Percentiles rank a stretch among this genome's conserved stretches.
Evolutionary conservation across 352 stramenopile species (phyloP).

Genomic region (Phytopythium ostracodes): DNA sequence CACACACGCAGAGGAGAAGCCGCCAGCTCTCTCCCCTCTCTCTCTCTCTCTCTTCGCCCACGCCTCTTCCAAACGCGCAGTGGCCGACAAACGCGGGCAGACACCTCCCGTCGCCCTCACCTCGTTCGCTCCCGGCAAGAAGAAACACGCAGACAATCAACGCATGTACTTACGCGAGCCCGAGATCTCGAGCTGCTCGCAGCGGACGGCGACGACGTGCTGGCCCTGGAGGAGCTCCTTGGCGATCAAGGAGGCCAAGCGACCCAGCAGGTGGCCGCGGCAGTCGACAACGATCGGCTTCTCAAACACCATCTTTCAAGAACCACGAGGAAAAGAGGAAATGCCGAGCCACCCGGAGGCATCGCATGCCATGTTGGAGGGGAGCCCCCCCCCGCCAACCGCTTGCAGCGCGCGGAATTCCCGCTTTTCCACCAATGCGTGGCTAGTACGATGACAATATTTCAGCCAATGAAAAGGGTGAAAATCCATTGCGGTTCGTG

Average conservation of each 20-base stretch:
- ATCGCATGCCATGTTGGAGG: background rate
- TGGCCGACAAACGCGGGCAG: background rate
- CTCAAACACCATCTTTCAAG: slow-evolving; percentile 89
- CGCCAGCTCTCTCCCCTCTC: slow-evolving; percentile 19
- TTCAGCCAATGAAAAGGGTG: background rate
- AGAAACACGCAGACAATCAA: background rate
- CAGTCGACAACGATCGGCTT: slow-evolving; percentile 98
- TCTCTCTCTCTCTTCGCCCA: slow-evolving; percentile 16
- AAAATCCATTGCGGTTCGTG: too few relatives aligned
- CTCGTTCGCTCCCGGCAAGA: background rate
- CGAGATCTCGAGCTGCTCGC: slow-evolving; percentile 98
- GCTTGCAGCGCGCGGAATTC: background rate
- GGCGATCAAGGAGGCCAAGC: slow-evolving; percentile 97
- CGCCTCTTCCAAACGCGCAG: background rate
- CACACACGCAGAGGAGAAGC: background rate
- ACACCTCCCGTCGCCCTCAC: background rate
- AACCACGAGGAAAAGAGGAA: slow-evolving; percentile 67
- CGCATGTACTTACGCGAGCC: slow-evolving; percentile 88
- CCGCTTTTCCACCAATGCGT: background rate
- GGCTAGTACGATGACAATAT: background rate
- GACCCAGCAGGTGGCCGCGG: slow-evolving; percentile 97
- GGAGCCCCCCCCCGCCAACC: background rate
- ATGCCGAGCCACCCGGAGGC: slow-evolving; percentile 19
- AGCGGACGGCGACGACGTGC: slow-evolving; percentile 97
- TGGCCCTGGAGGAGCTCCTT: slow-evolving; percentile 99